Conservation (phyloP, 257 asterid genomes). For the Solanum sejunctum region DNA sequence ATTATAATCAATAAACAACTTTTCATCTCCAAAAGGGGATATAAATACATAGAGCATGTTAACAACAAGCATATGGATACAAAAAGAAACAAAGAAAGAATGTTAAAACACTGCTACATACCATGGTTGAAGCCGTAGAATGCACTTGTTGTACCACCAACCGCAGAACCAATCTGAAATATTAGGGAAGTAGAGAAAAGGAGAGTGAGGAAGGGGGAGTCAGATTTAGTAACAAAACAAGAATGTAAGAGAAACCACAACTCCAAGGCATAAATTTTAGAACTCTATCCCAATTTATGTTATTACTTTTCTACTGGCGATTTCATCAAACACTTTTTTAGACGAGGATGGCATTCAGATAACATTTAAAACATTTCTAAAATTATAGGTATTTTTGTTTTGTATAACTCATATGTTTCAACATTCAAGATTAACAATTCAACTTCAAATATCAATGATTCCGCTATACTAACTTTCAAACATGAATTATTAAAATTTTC, state of each 20-base stretch:
- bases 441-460: neutral
- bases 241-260: neutral
- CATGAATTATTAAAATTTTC: neutral
- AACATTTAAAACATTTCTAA: neutral
- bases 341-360: neutral
- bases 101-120: slow-evolving; percentile 6
- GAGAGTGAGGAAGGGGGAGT: neutral
- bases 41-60: neutral
- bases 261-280: neutral
- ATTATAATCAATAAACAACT: neutral
- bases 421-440: neutral
- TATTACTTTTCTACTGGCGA: neutral
- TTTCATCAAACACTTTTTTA: neutral
- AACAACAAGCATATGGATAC: neutral
- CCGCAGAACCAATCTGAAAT: slow-evolving; percentile 80
- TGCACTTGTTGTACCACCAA: slow-evolving; percentile 77
- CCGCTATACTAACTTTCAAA: neutral
- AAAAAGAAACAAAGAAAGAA: neutral
- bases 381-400: neutral
- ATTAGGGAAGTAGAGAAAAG: neutral
- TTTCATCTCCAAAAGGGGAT: neutral
- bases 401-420: neutral
- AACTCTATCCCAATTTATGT: neutral
- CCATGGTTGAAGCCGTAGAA: slow-evolving; percentile 76
- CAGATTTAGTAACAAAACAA: neutral